These are phyloP conservation scores for Hyaloscypha hepaticicola DNA, from an alignment of 495 filamentous ascomycete species.

Conservation along the genomic window DNA sequence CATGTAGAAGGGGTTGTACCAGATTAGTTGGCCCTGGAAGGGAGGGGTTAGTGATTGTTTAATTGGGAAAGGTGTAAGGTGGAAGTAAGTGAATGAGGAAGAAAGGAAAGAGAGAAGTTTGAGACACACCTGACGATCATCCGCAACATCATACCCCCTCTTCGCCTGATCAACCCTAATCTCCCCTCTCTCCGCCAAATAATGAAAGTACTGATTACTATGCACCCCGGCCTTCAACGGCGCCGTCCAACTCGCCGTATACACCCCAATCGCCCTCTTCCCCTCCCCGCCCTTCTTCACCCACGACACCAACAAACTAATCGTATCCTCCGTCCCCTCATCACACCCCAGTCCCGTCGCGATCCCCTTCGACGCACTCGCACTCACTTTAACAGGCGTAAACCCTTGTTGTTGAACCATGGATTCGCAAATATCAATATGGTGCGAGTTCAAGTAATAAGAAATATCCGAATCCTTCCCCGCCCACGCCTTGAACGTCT, in stretches of 20 bases:
- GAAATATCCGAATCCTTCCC: constrained; percentile 88
- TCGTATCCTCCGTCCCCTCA: constrained; percentile 84
- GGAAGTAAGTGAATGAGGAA: too few relatives aligned
- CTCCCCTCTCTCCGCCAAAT: constrained; percentile 80
- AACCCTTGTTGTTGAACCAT: constrained; percentile 76
- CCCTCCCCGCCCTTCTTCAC: constrained; percentile 62
- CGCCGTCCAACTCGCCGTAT: constrained; percentile 93
- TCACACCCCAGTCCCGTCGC: constrained; percentile 68
- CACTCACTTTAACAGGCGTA: constrained; percentile 75
- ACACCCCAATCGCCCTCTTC: constrained; percentile 82
- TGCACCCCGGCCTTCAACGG: constrained; percentile 90
- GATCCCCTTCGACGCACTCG: constrained; percentile 66
- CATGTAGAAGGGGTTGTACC: constrained; percentile 98
- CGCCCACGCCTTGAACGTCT: constrained; percentile 96
- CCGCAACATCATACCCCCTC: constrained; percentile 90
- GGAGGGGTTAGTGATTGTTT: too few relatives aligned
- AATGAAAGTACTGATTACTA: constrained; percentile 95
- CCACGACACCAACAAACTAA: constrained; percentile 88
- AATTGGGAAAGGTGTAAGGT: too few relatives aligned
- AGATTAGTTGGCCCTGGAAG: constrained; percentile 64
- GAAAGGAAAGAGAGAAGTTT: too few relatives aligned
- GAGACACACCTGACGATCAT: too few relatives aligned
- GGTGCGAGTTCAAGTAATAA: constrained; percentile 94
- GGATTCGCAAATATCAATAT: constrained; percentile 84
- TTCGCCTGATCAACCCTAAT: constrained; percentile 91